Base-by-base conservation (phyloP, 164 flowering plant genomes). In the Umbellularia californica region DNA sequence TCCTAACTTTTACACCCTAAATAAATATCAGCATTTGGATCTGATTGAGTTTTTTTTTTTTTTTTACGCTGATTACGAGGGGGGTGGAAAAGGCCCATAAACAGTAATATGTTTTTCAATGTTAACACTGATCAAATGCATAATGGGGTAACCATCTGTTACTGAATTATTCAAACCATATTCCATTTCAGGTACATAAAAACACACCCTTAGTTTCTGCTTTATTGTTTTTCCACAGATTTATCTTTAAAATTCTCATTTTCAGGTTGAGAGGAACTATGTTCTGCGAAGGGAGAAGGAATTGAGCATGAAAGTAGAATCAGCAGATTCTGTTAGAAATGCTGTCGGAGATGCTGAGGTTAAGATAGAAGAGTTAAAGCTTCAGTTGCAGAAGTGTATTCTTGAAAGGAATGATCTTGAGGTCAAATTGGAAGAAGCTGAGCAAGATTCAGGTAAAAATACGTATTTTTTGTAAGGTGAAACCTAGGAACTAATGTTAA, bases 231-330 rank as follows among this genome's bases (percentile, higher is more conserved):
- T 41, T 67, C 47, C 47, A 67, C 28, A 9, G 28, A 15, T 67
- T 1, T 30, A 6, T 30, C 30, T 17, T 67, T 30, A 25, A 70
- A 72, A 73, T 23, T 27, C 76, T 60, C 60, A 60, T 71, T 79
- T 83, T 72, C 91, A 95, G 98, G 88, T 82, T 78, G 99, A 93
- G 70, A 87, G 90, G 88, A 81, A 87, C 70, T 77, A 81, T 85
- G 79, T 87, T 69, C n/a, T 78, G 65, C 79, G 92, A 81, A 90
- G 92, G 85, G 98, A 92, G 78, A 93, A 92, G 82, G 99, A 95
- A 72, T 72, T 95, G 69, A 83, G 70, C 68, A 68, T 69, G 24
- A 92, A 88, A 83, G 72, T 75, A 25, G 95, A 93, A 76, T 82
- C 88, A 23, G 83, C 84, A 27, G 93, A 93, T 77, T 83, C 85